phyloP scores from a whole-genome alignment of 805 yeast genomes.

The Starmera dryadoides region DNA sequence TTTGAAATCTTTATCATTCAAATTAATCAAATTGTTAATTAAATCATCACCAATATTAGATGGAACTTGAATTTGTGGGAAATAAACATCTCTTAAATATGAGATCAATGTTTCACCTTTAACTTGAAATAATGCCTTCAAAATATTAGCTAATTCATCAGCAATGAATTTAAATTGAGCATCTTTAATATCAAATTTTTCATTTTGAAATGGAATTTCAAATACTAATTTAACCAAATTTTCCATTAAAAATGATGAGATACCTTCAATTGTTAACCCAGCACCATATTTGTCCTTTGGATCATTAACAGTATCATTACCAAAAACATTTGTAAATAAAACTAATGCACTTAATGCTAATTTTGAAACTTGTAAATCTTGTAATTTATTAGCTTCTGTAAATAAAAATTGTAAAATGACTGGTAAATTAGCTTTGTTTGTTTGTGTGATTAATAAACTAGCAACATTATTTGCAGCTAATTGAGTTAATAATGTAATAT shows the following conservation, averaged over 20 bases:
- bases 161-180: slow-evolving; percentile 73
- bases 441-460: slow-evolving; percentile 64
- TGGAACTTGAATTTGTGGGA: slow-evolving; percentile 52
- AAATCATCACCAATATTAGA: slow-evolving; percentile 53
- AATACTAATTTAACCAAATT: slow-evolving; percentile 62
- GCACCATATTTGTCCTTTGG: slow-evolving; percentile 45
- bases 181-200: slow-evolving; percentile 60
- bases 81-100: slow-evolving; percentile 44
- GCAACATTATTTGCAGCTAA: slow-evolving; percentile 73
- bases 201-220: slow-evolving; percentile 73
- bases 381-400: slow-evolving; percentile 53
- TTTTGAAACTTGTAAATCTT: slow-evolving; percentile 61
- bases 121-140: slow-evolving; percentile 52
- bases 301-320: slow-evolving; percentile 62
- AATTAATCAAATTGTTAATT: slow-evolving; percentile 46
- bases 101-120: slow-evolving; percentile 40
- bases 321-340: slow-evolving; percentile 55
- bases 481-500: slow-evolving; percentile 61
- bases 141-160: slow-evolving; percentile 63
- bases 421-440: slow-evolving; percentile 55
- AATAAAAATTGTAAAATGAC: slow-evolving; percentile 55
- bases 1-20: slow-evolving; percentile 58
- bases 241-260: slow-evolving; percentile 62
- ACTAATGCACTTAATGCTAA: slow-evolving; percentile 62
- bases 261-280: slow-evolving; percentile 51